Base-by-base conservation (phyloP, 371 early-diverging fungal genomes). In the Rhizomucor pusillus region DNA sequence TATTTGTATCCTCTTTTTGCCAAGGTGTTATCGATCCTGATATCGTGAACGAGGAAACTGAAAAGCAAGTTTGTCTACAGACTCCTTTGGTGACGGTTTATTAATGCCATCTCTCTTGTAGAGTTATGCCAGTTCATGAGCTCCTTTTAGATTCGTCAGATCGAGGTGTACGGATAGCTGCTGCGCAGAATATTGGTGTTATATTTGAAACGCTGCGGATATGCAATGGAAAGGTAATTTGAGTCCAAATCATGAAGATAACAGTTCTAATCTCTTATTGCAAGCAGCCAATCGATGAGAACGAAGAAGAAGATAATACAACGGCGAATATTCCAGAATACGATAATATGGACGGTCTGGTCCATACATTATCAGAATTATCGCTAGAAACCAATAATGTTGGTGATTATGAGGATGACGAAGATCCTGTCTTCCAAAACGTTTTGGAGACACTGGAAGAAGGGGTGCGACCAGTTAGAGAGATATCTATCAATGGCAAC, bases 171-270 rank as follows among this genome's bases (percentile, higher is more conserved):
- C 81, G 92, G 4, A 79, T 89, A 10, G 85, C 90, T 16, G 71
- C 86, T 10, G 90, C 89, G 22, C 88, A 90, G 67, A 86, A 89
- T 63, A 83, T 89, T 65, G 92, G 88, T 0, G 60, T 89, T 36
- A 77, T 90, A 65, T 81, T 89, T 61, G 86, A 85, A 58, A 72
- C 55, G 19, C 52, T 60, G 5, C 58, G 67, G 43, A 56, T 67
- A 41, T 5, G 35, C 25, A 10, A 35, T 19, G 2, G n/a, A n/a
- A 5, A 51, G 51, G 11, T 23, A 51, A 18, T n/a, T n/a, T n/a
- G n/a, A 29, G 7, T 20, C 43, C 7, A 40, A 48, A 37, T 54
- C 46, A 24, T n/a, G n/a, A 14, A 53, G 25, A 13, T 14, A 11
- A 11, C 10, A 23, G 14, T 4, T 13, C n/a, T n/a, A n/a, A n/a